A percentile compares a stretch with the other conserved stretches of the same genome.
Evolutionary conservation across 768 basidiomycete species (phyloP).

Genomic region (Exidia glandulosa): DNA sequence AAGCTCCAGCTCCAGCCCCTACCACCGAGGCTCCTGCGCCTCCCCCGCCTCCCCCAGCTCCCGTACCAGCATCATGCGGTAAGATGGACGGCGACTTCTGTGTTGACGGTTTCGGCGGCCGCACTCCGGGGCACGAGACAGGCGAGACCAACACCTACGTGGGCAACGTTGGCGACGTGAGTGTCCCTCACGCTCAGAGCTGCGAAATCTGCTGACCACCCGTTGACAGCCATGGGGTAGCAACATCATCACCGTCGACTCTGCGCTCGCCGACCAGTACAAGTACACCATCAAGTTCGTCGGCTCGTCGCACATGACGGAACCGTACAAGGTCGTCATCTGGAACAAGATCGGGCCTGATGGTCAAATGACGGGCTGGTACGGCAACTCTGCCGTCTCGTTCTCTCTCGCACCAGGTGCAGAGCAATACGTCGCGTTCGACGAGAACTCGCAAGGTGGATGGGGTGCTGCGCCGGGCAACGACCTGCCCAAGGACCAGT

Average conservation of each 20-base stretch:
- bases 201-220: too few relatives aligned
- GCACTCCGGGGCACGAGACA: background rate
- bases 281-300: slow-evolving; percentile 1
- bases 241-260: background rate
- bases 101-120: background rate
- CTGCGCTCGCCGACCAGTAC: background rate
- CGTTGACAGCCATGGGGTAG: slow-evolving; percentile 1
- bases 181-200: too few relatives aligned
- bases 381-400: background rate
- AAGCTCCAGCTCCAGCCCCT: too few relatives aligned
- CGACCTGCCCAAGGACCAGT: background rate
- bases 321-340: background rate
- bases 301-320: background rate
- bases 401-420: background rate
- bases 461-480: background rate
- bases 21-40: too few relatives aligned
- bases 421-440: background rate
- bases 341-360: slow-evolving; percentile 1
- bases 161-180: background rate
- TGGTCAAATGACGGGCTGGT: background rate
- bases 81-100: background rate
- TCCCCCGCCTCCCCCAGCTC: too few relatives aligned
- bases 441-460: background rate
- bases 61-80: too few relatives aligned
- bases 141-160: background rate